Evolutionary conservation across 306 rosid species (phyloP).

Genomic region (Prunus armeniaca): DNA sequence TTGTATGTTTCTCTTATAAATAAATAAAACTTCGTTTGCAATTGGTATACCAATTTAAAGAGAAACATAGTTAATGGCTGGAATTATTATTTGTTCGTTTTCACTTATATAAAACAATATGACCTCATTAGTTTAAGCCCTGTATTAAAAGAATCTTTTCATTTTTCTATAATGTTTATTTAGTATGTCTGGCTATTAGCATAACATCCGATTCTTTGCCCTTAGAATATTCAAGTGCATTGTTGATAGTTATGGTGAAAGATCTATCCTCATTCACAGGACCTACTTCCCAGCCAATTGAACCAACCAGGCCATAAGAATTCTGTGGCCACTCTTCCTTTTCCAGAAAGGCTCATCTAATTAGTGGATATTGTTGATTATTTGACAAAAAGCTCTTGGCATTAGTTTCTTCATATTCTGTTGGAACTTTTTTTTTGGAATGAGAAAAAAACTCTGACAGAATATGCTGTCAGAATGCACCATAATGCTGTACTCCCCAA

Average conservation of each 20-base stretch:
- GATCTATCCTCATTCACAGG: background rate
- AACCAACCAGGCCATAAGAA: background rate
- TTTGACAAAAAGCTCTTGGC: background rate
- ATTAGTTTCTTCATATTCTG: background rate
- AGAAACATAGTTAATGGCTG: background rate
- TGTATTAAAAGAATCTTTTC: background rate
- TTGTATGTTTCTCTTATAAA: background rate
- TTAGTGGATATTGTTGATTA: background rate
- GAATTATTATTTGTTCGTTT: background rate
- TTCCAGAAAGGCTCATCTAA: background rate
- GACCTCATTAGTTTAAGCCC: conserved; percentile 4
- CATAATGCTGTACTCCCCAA: background rate
- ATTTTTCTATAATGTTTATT: background rate
- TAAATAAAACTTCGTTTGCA: background rate
- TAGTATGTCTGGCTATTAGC: background rate
- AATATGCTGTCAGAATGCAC: background rate
- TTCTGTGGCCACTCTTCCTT: background rate
- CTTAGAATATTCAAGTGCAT: background rate
- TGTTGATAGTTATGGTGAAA: background rate
- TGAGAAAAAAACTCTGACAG: background rate
- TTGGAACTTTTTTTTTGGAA: background rate
- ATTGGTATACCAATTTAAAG: conserved; percentile 14
- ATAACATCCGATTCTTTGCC: background rate
- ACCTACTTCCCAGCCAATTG: conserved; percentile 8
- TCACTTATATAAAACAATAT: background rate